Evolutionary conservation across 1,139 yeast species (phyloP).

Genomic region (Nakaseomyces kungkrabaensis): DNA sequence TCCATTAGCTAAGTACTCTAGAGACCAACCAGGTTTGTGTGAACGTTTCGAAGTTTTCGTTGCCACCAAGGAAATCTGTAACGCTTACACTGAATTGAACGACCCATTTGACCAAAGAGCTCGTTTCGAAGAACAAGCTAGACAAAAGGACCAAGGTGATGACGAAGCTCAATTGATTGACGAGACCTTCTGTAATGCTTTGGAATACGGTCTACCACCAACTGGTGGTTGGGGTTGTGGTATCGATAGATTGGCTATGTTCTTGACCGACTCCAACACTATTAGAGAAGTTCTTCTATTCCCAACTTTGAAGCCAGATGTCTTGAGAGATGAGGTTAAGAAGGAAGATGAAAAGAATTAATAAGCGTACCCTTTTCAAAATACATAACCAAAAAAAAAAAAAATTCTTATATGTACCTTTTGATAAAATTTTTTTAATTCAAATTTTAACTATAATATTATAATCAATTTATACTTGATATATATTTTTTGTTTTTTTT

Average conservation of each 20-base stretch:
- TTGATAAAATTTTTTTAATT: not conserved
- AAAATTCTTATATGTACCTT: not conserved
- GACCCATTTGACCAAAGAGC: conserved; percentile 97
- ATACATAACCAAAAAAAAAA: not conserved
- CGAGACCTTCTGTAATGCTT: conserved; percentile 94
- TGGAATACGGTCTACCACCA: conserved; percentile 97
- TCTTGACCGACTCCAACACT: conserved; percentile 90
- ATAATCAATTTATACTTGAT: not conserved
- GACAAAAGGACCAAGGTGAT: conserved; percentile 97
- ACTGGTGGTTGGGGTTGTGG: conserved; percentile 99
- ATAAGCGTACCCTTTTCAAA: not conserved
- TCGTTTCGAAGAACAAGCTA: conserved; percentile 97
- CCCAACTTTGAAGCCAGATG: conserved; percentile 98
- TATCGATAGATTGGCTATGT: conserved; percentile 97
- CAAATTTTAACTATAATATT: not conserved
- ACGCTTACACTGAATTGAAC: conserved; percentile 97
- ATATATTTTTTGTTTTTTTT: not conserved
- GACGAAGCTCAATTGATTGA: conserved; percentile 97
- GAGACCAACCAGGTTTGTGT: conserved; percentile 87
- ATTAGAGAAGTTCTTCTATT: conserved; percentile 94
- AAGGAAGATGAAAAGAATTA: conserved; percentile 20
- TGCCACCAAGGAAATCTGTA: conserved; percentile 96
- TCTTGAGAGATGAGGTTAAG: conserved; percentile 27
- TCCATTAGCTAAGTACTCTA: conserved; percentile 93
- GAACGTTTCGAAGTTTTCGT: conserved; percentile 98